These are phyloP conservation scores for Hexamita inflata DNA, from an alignment of 208 protist species.

Conservation along the genomic window DNA sequence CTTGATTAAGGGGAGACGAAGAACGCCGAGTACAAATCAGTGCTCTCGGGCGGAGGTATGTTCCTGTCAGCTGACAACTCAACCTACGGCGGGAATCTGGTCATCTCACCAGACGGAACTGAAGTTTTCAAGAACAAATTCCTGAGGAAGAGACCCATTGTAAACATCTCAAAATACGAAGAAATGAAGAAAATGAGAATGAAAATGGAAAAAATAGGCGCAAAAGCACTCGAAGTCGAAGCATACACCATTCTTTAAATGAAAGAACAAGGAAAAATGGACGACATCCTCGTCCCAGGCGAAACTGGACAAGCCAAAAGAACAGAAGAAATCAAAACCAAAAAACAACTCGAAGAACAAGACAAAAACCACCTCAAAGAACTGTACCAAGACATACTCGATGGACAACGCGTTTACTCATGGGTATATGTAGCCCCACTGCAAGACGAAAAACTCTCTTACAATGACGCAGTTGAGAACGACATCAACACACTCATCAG, in stretches of 20 bases:
- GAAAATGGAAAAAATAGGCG: neutral
- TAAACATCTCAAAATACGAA: neutral
- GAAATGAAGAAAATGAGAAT: neutral
- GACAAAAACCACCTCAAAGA: neutral
- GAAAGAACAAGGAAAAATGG: neutral
- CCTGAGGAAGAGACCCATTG: neutral
- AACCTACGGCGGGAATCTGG: no score
- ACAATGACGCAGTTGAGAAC: neutral
- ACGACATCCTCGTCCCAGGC: conserved; percentile 17
- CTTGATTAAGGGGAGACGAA: no score
- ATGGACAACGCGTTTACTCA: conserved; percentile 1
- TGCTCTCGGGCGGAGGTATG: no score
- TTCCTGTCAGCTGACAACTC: no score
- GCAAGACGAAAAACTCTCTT: neutral
- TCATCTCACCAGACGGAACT: no score
- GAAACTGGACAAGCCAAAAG: neutral
- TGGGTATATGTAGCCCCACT: conserved; percentile 20
- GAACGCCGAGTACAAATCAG: no score
- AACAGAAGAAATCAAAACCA: neutral
- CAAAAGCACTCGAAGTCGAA: neutral
- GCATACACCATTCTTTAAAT: neutral
- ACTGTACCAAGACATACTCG: neutral
- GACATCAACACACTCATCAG: conserved; percentile 1
- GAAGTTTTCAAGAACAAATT: conserved; percentile 22
- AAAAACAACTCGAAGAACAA: neutral